These are phyloP conservation scores for Nidula microcarpa DNA, from an alignment of 768 basidiomycete species.

Conservation along the genomic window DNA sequence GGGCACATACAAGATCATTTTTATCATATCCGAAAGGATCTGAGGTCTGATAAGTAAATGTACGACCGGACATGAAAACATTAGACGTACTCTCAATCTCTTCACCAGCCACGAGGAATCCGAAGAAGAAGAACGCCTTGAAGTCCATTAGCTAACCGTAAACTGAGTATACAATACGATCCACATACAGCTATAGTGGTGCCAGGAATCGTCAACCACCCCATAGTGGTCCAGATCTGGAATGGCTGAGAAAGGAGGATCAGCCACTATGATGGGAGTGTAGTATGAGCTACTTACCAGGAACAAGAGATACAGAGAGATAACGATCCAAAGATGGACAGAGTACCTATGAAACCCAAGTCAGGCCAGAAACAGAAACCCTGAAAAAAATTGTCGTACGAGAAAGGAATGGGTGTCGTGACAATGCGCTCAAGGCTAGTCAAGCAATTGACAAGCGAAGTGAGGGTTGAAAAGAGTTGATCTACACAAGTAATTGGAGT, in stretches of 20 bases:
- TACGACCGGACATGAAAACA: not conserved
- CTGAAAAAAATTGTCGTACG: constrained; percentile 31
- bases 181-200: constrained; percentile 46
- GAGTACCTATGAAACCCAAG: constrained; percentile 44
- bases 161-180: not conserved
- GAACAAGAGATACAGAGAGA: constrained; percentile 54
- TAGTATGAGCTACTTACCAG: constrained; percentile 33
- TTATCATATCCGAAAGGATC: constrained; percentile 65
- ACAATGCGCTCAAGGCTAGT: constrained; percentile 72
- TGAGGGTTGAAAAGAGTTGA: constrained; percentile 42
- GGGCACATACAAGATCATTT: constrained; percentile 55
- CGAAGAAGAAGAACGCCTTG: constrained; percentile 68
- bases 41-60: constrained; percentile 8
- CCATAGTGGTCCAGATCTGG: constrained; percentile 52
- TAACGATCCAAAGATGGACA: constrained; percentile 66
- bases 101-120: constrained; percentile 70
- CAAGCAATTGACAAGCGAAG: constrained; percentile 57
- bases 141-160: not conserved
- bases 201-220: constrained; percentile 64
- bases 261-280: not conserved
- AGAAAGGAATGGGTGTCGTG: constrained; percentile 76
- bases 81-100: constrained; percentile 59
- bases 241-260: constrained; percentile 44
- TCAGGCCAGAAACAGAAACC: not conserved
- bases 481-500: constrained; percentile 15